Base-by-base conservation (phyloP, 1,284 basidiomycete genomes). In the Cutaneotrichosporon dermatis region DNA sequence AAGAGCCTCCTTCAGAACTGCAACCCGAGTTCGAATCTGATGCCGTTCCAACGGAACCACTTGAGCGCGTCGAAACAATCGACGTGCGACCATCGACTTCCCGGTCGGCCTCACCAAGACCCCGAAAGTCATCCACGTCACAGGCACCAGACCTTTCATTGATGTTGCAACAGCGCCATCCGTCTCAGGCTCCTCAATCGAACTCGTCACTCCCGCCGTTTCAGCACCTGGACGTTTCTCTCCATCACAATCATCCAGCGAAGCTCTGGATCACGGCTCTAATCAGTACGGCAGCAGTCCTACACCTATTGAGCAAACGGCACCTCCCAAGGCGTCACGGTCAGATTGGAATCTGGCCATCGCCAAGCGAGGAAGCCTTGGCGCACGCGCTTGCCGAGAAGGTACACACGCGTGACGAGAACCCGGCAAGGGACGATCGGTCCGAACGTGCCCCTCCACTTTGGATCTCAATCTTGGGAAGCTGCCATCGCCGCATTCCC, bases 401-500 rank as follows among this genome's bases (percentile, higher is more conserved):
- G 34, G 46, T 33, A 33, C 33, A 49, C 46, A 36, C 13, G 46
- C 46, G 34, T 25, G 35, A 49, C 34, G 46, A 49, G 34, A 49
- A n/a, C 34, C 34, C 34, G 46, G 12, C 34, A n/a, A 10, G 34
- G 46, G 46, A 49, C 33, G 34, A 49, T 49, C 34, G 46, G 46
- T 49, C 42, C 7, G 34, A 37, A 54, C 52, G 37, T 51, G 50
- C 41, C 37, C 39, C 36, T 41, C 45, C 11, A 25, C 51, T 1
- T 46, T 49, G 54, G 44, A 45, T 16, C 54, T 12, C 54, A 37
- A 11, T 39, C 45, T 55, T 75, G 74, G 74, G 69, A 72, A 45
- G 65, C 70, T 6, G 63, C 68, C 0, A 62, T 73, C 40, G 62
- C 62, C 35, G 58, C 67, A 8, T 73, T 74, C 63, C 70, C 72